Base-by-base conservation (phyloP, 2,329 filamentous ascomycete genomes). In the Pochonia chlamydosporia region DNA sequence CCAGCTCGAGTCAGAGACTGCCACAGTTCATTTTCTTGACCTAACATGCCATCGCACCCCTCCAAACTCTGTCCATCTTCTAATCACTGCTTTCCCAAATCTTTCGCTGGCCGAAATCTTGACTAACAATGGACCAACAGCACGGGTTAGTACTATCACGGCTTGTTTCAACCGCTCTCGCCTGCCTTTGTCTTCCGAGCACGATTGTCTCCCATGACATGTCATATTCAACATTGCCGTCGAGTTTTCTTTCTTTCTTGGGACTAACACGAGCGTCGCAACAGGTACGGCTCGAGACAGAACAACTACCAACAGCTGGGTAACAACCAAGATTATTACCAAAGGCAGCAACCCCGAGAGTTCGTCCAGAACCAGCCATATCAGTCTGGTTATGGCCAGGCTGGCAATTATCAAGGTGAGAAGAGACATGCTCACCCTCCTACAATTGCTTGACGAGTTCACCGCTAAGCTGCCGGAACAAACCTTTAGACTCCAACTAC, bases 241-340 rank as follows among this genome's bases (percentile, higher is more conserved):
- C 20, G 36, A 13, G 20, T 20, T 43, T 37, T 16, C 14, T 42
- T 28, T 35, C 40, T 40, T 37, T 18, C 18, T 23, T 10, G n/a
- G 3, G 20, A 30, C 44, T 46, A 21, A 44, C 16, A 14, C 20
- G 5, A 18, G 28, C 50, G 23, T 5, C 18, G 6, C 8, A 10
- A 30, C 59, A 82, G 76, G 67, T 81, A 82, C 69, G 73, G 75
- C 52, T 70, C 69, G 48, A 66, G 66, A 56, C 64, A 67, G 51
- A 82, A 84, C 65, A 79, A 80, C 47, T 84, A 78, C 58, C 79
- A 81, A 59, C 70, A 83, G 59, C 70, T 74, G 61, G 71, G 71
- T 50, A 66, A 63, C 30, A 56, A 57, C 42, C 56, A 59, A 43
- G 61, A 61, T 44, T 67, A 65, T 40, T 65, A 65, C 42, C 63